Evolutionary conservation across 306 rosid genomes (phyloP).

Genomic region (Cucumis melo): DNA sequence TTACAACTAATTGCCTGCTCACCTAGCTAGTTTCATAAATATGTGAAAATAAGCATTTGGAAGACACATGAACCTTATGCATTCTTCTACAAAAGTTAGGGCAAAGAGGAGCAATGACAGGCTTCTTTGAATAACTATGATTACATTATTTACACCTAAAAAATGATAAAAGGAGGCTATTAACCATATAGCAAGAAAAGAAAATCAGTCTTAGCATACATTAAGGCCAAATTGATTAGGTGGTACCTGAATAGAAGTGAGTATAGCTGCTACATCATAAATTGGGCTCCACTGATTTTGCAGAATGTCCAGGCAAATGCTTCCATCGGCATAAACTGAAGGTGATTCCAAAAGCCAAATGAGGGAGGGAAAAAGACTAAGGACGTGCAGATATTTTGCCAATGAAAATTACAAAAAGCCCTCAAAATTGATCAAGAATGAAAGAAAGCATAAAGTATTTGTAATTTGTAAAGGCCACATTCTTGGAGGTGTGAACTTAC

Average conservation of each 20-base stretch:
- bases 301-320: slow-evolving; percentile 89
- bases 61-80: neutral
- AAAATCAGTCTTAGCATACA: neutral
- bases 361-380: neutral
- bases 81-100: neutral
- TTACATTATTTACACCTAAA: neutral
- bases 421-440: neutral
- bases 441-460: neutral
- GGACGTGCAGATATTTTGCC: neutral
- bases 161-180: neutral
- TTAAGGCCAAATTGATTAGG: slow-evolving; percentile 2
- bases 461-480: neutral
- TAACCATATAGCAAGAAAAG: neutral
- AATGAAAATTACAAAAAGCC: neutral
- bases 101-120: neutral
- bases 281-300: slow-evolving; percentile 99
- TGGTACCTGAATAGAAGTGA: slow-evolving; percentile 90
- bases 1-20: neutral
- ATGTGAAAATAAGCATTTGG: neutral
- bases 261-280: slow-evolving; percentile 94
- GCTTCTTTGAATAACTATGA: neutral
- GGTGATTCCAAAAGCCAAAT: neutral
- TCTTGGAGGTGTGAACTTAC: slow-evolving; percentile 32
- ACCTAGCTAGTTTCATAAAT: neutral
- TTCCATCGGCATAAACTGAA: slow-evolving; percentile 95